phyloP scores from a whole-genome alignment of 495 filamentous ascomycete genomes.

The Elasticomyces elasticus region DNA sequence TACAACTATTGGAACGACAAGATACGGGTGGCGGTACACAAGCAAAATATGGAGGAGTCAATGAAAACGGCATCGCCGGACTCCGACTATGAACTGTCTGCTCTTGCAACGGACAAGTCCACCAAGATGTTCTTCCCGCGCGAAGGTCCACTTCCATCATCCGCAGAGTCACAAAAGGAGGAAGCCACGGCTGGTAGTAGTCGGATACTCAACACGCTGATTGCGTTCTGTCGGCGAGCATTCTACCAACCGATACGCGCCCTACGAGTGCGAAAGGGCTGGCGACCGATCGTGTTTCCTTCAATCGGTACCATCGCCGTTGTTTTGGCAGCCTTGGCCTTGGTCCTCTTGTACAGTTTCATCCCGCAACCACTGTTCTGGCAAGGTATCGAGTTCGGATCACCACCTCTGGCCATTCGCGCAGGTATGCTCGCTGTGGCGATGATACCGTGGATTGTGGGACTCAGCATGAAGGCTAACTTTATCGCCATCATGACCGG shows the following conservation, averaged over 20 bases:
- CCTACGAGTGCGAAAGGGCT: conserved; percentile 40
- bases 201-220: conserved; percentile 57
- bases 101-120: conserved; percentile 56
- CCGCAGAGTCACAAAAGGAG: conserved; percentile 40
- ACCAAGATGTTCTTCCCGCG: conserved; percentile 65
- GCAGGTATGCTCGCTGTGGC: conserved; percentile 89
- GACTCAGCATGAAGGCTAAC: conserved; percentile 84
- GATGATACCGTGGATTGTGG: conserved; percentile 89
- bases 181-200: conserved; percentile 62
- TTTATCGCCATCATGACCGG: conserved; percentile 76
- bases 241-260: conserved; percentile 77
- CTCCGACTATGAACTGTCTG: conserved; percentile 58
- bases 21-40: conserved; percentile 71
- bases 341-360: conserved; percentile 72
- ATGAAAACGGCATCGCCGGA: conserved; percentile 48
- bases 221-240: conserved; percentile 71
- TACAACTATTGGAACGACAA: conserved; percentile 85
- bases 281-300: conserved; percentile 63
- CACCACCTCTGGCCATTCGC: conserved; percentile 80
- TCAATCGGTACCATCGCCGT: conserved; percentile 60
- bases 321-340: conserved; percentile 53
- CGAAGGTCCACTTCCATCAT: conserved; percentile 36
- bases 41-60: conserved; percentile 54
- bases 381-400: conserved; percentile 70
- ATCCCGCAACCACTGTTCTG: conserved; percentile 77